These are phyloP conservation scores for Salix dunnii DNA, from an alignment of 345 rosid genomes.

Conservation along the genomic window DNA sequence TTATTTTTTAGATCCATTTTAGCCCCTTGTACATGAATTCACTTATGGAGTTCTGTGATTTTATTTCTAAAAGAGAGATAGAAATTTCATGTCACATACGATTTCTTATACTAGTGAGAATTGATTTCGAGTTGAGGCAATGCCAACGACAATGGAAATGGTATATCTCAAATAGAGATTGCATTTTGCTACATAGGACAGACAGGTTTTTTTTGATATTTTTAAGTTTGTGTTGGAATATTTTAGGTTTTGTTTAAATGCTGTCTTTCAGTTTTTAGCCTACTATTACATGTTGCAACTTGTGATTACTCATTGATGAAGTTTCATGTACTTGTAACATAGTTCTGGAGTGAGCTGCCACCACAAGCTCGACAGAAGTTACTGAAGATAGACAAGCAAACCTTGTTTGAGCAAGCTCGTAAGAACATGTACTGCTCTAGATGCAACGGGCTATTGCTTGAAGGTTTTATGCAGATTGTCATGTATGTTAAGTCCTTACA, in stretches of 20 bases:
- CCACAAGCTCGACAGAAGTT: conserved; percentile 61
- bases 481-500: conserved; percentile 68
- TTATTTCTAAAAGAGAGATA: neutral
- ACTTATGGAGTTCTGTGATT: neutral
- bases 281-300: neutral
- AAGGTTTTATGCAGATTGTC: conserved; percentile 81
- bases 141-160: neutral
- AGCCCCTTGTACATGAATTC: neutral
- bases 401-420: conserved; percentile 89
- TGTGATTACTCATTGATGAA: conserved; percentile 13
- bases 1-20: conserved; percentile 20
- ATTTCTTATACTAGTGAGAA: neutral
- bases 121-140: neutral
- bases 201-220: neutral
- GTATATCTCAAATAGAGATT: neutral
- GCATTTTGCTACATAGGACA: neutral
- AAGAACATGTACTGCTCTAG: conserved; percentile 95
- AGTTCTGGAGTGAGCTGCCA: conserved; percentile 86
- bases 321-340: conserved; percentile 19
- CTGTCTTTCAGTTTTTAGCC: neutral
- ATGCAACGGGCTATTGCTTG: conserved; percentile 87
- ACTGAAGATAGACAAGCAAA: conserved; percentile 81
- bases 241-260: neutral
- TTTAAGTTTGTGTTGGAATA: neutral
- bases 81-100: neutral